Base-by-base conservation (phyloP, 208 protist species). In the Tritrichomonas musculus region DNA sequence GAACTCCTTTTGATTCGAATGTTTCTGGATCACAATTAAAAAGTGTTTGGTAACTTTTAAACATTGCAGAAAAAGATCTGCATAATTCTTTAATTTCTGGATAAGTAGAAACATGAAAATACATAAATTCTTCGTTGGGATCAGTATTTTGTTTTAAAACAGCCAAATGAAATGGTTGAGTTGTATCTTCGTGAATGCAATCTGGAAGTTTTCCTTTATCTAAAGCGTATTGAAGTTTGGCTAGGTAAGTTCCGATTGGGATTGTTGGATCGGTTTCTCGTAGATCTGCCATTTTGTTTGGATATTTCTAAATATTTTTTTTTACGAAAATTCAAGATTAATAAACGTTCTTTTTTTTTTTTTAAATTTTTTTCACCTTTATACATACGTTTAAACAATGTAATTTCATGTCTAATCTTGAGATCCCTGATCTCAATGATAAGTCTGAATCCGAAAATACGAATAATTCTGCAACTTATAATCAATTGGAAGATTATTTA, bases 161-260 rank as follows among this genome's bases (percentile, higher is more conserved):
- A 39, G 77, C 77, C 27, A 88, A 88, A 50, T 88, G 77, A 88
- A 88, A 88, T 17, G 77, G 47, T 17, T 57, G 41, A 53, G 47
- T 57, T 20, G 41, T 22, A 57, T 88, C 77, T 27, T 88, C 77
- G 30, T 88, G 44, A 39, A 88, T 49, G 1, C 27, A 14, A 27
- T 88, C 5, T 11, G 44, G 41, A 4, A 88, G 30, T n/a, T 57
- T 88, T 88, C 77, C 77, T n/a, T 33, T 3, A n/a, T 44, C n/a
- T 57, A 33, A 20, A 47, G 77, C 13, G 27, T 88, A 88, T n/a
- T 88, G 77, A 13, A 88, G 17, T 88, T 88, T 88, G 3, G 77
- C 41, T 1, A 88, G 77, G 39, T 44, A 88, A 27, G 77, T 88
- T 60, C 77, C 77, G 25, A 88, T 88, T 39, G 77, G 77, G 39